Evolutionary conservation across 2,329 filamentous ascomycete species (phyloP), one percentile per base, ranked within the genome.

Genomic region (Amesomyces nigricolor): DNA sequence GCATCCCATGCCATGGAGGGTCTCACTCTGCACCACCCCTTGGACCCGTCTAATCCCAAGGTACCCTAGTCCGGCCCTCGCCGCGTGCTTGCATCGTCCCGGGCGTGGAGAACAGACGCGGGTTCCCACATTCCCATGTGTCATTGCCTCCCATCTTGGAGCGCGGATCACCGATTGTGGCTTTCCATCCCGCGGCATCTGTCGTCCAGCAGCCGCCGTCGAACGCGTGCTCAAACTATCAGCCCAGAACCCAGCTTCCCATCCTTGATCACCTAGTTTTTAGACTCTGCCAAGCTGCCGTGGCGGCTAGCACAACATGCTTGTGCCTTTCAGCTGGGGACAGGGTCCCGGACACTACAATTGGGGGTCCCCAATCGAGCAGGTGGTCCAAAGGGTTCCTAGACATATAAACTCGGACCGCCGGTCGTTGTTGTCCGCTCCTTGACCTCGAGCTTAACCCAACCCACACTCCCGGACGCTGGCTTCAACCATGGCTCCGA

Each of bases 111-210:
- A 35, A 38, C 32, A 43, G 45, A 16, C 35, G 51, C 44, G 42
- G 17, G 6, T 50, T 47, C 39, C 37, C 51, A 43, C 53, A 52
- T 61, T 59, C 48, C 53, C 53, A 48, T 62, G 60, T 62, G 60
- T 61, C 62, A 63, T 60, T 40, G 58, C 47, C 40, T 47, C 58
- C 58, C 56, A 48, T 52, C 49, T 37, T 42, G 35, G 50, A 53
- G 50, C 54, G 51, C 35, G 35, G 48, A 51, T 43, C 51, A 48
- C 29, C 51, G 30, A 58, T 43, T 45, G 49, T 49, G 45, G 37
- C 39, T 47, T 19, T 10, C 47, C 53, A 58, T 59, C 54, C 59
- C 61, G 47, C 59, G 53, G 39, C 37, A 11, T 26, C 32, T 47
- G 17, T 39, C 50, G 42, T 44, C 30, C 32, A 44, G 26, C 17